Evolutionary conservation across 352 stramenopile species (phyloP), one percentile per base, ranked within the genome.

Genomic region (Phytophthora parvispora): DNA sequence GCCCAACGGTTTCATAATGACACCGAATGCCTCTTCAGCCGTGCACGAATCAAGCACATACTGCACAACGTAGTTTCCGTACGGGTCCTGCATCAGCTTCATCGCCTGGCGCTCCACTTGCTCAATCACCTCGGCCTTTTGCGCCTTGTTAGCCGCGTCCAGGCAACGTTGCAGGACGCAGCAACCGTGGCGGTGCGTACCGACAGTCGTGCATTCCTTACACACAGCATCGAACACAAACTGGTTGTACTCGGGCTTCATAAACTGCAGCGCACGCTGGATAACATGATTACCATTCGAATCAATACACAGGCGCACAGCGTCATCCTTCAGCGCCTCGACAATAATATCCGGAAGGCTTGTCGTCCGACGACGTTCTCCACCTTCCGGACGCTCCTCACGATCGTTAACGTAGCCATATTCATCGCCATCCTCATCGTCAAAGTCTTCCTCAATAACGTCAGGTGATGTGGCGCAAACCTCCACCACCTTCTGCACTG

Each of bases 261-360:
- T 89, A 74, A 95, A 98, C 62, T 99, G 91, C 16, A 99, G 77
- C 57, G 97, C 97, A 36, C 97, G 92, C 75, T 99, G 96, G 67
- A 99, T 99, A 62, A 99, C 98, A 71, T 99, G 96, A 75, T 99
- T 99, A 20, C 97, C 97, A 66, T 99, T 98, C 75, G 96, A 99
- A 71, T 99, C 95, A 72, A 99, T 99, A 78, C 95, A 99, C 18
- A 99, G 78, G 45, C 93, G 88, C n/a, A 98, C 96, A 3, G 97
- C 96, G 58, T 98, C 91, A 31, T 98, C 93, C 59, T 92, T 90
- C 3, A 99, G 78, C n/a, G 95, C 92, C 47, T 97, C 84, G 6
- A 99, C 98, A 53, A 99, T 94, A 31, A 99, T 80, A 62, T 98
- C 91, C 7, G 98, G 86, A 73, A 97, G 77, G 42, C 57, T 80